These are phyloP conservation scores for Plantago major DNA, from an alignment of 257 asterid species.

Conservation along the genomic window DNA sequence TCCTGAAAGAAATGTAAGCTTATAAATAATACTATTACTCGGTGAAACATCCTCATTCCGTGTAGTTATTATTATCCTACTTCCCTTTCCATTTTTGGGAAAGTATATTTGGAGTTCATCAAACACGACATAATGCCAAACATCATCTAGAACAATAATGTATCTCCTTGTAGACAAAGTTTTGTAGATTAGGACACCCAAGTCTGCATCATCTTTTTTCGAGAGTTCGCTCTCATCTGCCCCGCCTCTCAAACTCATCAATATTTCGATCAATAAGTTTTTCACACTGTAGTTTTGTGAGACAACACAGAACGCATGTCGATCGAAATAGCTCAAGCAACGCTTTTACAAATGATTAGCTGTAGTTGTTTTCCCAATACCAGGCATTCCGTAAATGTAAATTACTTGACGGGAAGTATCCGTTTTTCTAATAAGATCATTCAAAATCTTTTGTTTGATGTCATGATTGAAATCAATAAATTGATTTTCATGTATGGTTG, in stretches of 20 bases:
- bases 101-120: not conserved
- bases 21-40: not conserved
- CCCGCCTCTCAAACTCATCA: not conserved
- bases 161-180: not conserved
- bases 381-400: not conserved
- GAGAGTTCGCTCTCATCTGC: not conserved
- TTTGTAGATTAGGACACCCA: not conserved
- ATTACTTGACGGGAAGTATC: not conserved
- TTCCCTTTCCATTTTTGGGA: not conserved
- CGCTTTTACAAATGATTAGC: not conserved
- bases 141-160: not conserved
- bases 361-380: not conserved
- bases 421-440: not conserved
- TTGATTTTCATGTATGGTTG: not conserved
- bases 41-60: not conserved
- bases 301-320: not conserved
- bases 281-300: not conserved
- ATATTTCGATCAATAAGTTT: not conserved
- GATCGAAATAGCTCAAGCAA: not conserved
- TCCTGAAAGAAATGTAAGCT: not conserved
- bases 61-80: not conserved
- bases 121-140: not conserved
- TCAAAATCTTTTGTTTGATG: not conserved
- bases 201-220: not conserved
- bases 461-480: not conserved